A percentile compares a stretch with the other conserved stretches of the same genome.
These are phyloP conservation scores for Mytilinidion resinicola DNA, from an alignment of 495 filamentous ascomycete genomes.

Conservation along the genomic window DNA sequence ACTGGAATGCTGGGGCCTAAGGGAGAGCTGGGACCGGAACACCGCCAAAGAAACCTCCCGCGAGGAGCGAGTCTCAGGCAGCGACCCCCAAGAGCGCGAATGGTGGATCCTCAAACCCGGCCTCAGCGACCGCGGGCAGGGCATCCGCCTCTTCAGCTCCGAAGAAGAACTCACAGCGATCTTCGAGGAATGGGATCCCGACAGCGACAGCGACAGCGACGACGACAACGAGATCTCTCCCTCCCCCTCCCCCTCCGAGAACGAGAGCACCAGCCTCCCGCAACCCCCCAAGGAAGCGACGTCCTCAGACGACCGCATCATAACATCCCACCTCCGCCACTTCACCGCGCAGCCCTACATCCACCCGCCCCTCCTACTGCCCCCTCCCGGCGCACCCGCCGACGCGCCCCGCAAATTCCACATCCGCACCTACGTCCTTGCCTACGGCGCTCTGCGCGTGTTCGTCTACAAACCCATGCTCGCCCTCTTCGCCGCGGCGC, in stretches of 20 bases:
- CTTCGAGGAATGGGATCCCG: slow-evolving; percentile 78
- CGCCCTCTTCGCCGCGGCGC: slow-evolving; percentile 73
- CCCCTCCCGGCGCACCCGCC: slow-evolving; percentile 27
- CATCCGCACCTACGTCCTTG: slow-evolving; percentile 83
- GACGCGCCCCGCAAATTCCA: slow-evolving; percentile 81
- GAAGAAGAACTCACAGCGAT: slow-evolving; percentile 73
- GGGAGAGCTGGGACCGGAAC: slow-evolving; percentile 67
- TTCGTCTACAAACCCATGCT: slow-evolving; percentile 90
- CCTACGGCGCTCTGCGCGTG: slow-evolving; percentile 66
- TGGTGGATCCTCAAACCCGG: slow-evolving; percentile 99
- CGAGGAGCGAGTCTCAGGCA: neutral
- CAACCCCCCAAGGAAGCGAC: no score
- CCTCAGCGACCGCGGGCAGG: slow-evolving; percentile 94
- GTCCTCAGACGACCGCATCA: slow-evolving; percentile 56
- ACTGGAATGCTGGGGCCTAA: slow-evolving; percentile 78
- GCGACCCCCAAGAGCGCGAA: slow-evolving; percentile 49
- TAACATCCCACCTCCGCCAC: slow-evolving; percentile 87
- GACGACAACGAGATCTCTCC: slow-evolving; percentile 36
- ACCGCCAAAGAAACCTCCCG: slow-evolving; percentile 10
- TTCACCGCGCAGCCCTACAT: slow-evolving; percentile 97
- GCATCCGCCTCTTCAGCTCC: slow-evolving; percentile 79
- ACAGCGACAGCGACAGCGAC: slow-evolving; percentile 57
- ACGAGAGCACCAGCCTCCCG: slow-evolving; percentile 13
- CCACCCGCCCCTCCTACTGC: slow-evolving; percentile 73
- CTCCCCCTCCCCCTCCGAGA: no score